These are phyloP conservation scores for Euphorbia celastroides DNA, from an alignment of 441 rosid genomes.

Conservation along the genomic window DNA sequence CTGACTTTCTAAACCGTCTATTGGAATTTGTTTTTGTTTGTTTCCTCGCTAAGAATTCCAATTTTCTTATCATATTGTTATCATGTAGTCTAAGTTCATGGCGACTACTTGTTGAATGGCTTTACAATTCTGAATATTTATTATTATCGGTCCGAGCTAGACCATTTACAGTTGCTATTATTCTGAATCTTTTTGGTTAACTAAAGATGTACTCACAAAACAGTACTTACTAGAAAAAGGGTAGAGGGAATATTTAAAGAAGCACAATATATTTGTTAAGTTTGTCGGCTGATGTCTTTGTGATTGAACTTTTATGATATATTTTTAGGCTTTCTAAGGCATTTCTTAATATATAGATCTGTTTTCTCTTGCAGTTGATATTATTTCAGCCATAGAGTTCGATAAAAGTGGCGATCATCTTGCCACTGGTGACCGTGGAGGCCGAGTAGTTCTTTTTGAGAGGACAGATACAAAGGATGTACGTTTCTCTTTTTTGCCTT, in stretches of 20 bases:
- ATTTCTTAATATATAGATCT: conserved; percentile 21
- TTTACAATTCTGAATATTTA: background rate
- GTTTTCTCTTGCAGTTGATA: conserved; percentile 68
- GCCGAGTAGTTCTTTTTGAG: conserved; percentile 93
- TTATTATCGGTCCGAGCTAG: background rate
- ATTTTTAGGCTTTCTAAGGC: conserved; percentile 3
- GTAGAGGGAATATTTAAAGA: background rate
- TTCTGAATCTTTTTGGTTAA: background rate
- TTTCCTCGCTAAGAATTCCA: background rate
- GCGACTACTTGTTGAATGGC: background rate
- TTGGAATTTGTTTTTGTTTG: background rate
- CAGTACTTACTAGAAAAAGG: background rate
- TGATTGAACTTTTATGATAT: too few relatives aligned
- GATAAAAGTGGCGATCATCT: conserved; percentile 88
- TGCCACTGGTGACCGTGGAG: conserved; percentile 97
- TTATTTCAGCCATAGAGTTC: conserved; percentile 91
- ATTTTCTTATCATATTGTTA: background rate
- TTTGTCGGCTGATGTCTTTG: background rate
- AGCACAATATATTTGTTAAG: background rate
- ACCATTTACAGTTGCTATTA: background rate
- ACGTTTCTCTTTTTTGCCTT: conserved; percentile 24
- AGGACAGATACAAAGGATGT: conserved; percentile 70
- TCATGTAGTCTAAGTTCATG: background rate
- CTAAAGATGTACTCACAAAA: background rate
- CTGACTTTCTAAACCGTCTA: background rate